These are phyloP conservation scores for Malus sieversii DNA, from an alignment of 306 rosid species.

Conservation along the genomic window DNA sequence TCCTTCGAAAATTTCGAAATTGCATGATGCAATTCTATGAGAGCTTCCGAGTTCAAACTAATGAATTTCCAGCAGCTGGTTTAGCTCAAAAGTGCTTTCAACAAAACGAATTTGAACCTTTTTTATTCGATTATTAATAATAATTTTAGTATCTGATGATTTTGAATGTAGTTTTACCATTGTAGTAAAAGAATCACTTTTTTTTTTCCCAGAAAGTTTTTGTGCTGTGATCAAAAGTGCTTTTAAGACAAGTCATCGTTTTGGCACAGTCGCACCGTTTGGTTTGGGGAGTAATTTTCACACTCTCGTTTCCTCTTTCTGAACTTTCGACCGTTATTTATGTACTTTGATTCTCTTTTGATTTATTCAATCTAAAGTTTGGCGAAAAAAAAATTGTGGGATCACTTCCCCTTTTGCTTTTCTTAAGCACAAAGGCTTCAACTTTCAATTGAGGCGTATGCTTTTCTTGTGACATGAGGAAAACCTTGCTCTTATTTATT, in stretches of 20 bases:
- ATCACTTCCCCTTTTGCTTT: neutral
- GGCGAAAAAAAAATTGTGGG: neutral
- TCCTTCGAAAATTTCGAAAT: neutral
- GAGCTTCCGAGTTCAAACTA: neutral
- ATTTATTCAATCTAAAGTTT: neutral
- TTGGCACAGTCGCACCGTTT: neutral
- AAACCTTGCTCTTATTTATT: neutral
- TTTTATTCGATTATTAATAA: neutral
- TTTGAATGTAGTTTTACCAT: neutral
- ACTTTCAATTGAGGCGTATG: neutral
- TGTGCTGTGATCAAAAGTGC: neutral
- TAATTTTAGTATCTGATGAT: neutral
- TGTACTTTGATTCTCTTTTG: neutral
- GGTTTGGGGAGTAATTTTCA: neutral
- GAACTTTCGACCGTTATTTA: rapidly evolving
- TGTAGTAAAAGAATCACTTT: neutral
- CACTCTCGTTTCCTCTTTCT: neutral
- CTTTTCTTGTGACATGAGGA: neutral
- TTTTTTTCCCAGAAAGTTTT: neutral
- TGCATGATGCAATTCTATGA: neutral
- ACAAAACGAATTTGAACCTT: neutral
- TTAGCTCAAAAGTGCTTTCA: neutral
- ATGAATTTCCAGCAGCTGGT: neutral
- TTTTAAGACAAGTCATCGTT: neutral
- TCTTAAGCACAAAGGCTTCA: constrained; percentile 1